phyloP scores from a whole-genome alignment of 1,284 basidiomycete genomes.

The Boletellus sp. region DNA sequence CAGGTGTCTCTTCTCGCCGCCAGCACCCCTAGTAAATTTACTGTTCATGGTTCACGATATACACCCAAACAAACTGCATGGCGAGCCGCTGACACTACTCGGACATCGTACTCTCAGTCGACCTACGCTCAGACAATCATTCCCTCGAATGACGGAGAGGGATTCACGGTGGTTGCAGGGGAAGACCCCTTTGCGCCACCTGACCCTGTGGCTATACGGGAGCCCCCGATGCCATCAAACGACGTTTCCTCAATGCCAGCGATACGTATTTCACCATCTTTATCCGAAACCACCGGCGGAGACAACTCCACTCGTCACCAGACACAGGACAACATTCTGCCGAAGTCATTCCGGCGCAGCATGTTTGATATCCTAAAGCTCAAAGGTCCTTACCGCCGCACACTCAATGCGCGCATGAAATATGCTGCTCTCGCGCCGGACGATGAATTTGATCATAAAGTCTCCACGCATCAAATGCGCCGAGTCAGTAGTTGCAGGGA shows the following conservation, averaged over 20 bases:
- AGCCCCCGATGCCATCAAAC: not conserved
- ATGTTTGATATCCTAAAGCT: constrained; percentile 29
- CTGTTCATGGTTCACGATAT: constrained; percentile 31
- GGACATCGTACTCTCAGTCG: not conserved
- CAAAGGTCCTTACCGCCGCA: constrained; percentile 5
- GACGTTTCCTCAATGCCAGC: constrained; percentile 1
- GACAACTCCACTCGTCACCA: not conserved
- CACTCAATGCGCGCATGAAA: not conserved
- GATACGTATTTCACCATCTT: constrained; percentile 3
- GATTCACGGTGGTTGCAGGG: constrained; percentile 23
- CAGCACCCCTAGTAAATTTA: constrained; percentile 36
- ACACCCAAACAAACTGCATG: constrained; percentile 13
- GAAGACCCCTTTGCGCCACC: constrained; percentile 20
- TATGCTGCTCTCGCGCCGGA: not conserved
- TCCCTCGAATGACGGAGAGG: constrained; percentile 27
- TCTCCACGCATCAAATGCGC: not conserved
- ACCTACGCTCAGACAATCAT: constrained; percentile 14
- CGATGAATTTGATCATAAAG: not conserved
- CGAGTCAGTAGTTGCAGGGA: constrained; percentile 1
- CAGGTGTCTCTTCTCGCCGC: constrained; percentile 19
- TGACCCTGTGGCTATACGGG: not conserved
- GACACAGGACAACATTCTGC: not conserved
- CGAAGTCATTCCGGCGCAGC: constrained; percentile 25
- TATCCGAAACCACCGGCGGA: not conserved
- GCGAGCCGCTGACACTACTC: constrained; percentile 5